Base-by-base conservation (phyloP, 495 filamentous ascomycete species). In the Penicillium waksmanii region DNA sequence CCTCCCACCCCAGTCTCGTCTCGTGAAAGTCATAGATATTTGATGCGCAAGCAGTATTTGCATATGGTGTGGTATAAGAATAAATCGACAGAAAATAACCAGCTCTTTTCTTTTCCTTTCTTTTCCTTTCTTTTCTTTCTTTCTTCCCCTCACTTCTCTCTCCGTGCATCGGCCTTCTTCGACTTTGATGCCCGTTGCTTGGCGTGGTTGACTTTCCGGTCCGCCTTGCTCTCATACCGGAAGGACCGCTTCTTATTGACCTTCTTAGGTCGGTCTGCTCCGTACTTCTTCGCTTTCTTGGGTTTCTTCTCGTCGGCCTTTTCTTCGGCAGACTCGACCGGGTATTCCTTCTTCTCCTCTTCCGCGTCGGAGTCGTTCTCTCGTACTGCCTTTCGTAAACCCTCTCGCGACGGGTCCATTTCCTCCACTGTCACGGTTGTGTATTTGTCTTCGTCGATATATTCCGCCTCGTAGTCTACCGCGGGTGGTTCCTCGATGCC, bases 401-500 rank as follows among this genome's bases (percentile, higher is more conserved):
- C 90, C 58, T 90, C 86, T 53, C 84, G 86, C 3, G 90, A 86
- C 8, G 94, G 78, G 65, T 88, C 89, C 69, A 98, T 92, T n/a
- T 89, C 88, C 70, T 97, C 92, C 0, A 98, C 85, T 0, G 91
- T 97, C 31, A 98, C 95, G 3, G 90, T 96, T 17, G 94, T 96
- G 68, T 90, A 96, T 71, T 89, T 89, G 67, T 97, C 94, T 72
- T 98, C 95, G 74, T 98, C 95, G 58, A 97, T 84, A 75, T 96
- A 98, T 73, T 97, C 93, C 54, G 94, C 93, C 66, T 97, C 92
- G 63, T 88, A 85, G 69, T 93, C 85, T 18, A 96, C 72, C 5
- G 80, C 78, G 5, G 81, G 80, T 10, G 81, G 73, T 48, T 89
- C 86, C 51, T 61, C 78, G 55, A 88, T 74, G 1, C 89, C 89